Evolutionary conservation across 2,329 filamentous ascomycete species (phyloP).

Genomic region (Lecanoromycetidae sp.): DNA sequence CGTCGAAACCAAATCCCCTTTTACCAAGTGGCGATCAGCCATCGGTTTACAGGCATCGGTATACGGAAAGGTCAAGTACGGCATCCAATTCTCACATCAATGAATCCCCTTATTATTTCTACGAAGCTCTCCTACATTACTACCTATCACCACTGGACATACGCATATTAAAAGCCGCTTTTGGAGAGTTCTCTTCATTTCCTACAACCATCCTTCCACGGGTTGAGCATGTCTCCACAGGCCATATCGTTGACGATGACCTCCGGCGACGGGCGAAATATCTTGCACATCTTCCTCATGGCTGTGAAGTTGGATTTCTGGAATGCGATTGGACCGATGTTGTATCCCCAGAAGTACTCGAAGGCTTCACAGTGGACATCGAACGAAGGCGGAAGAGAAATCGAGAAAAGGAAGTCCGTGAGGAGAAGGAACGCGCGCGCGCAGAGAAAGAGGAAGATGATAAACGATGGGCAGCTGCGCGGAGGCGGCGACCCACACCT

Average conservation of each 20-base stretch:
- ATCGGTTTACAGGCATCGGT: constrained; percentile 16
- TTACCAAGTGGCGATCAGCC: constrained; percentile 18
- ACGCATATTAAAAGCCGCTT: constrained; percentile 78
- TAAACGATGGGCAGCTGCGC: constrained; percentile 53
- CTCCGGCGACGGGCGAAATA: constrained; percentile 77
- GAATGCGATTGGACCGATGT: constrained; percentile 95
- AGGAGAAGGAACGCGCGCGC: constrained; percentile 72
- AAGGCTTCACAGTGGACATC: constrained; percentile 63
- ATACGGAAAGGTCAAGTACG: constrained; percentile 20
- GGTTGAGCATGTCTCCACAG: constrained; percentile 79
- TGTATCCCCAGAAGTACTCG: constrained; percentile 62
- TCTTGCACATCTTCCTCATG: constrained; percentile 70
- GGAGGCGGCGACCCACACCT: constrained; percentile 47
- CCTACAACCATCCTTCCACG: constrained; percentile 76
- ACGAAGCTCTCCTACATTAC: constrained; percentile 73
- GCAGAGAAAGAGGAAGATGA: constrained; percentile 70
- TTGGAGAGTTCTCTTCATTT: constrained; percentile 69
- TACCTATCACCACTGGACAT: constrained; percentile 88
- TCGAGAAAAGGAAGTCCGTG: constrained; percentile 68
- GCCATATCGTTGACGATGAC: constrained; percentile 75
- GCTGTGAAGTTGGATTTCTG: constrained; percentile 81
- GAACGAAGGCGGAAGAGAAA: constrained; percentile 65
- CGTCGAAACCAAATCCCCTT: constrained; percentile 10
- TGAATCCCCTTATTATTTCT: constrained; percentile 64
- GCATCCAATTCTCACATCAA: constrained; percentile 34